Percentiles rank a stretch among this genome's conserved stretches.
phyloP scores from a whole-genome alignment of 495 filamentous ascomycete genomes.

The Daldinia concentrica region DNA sequence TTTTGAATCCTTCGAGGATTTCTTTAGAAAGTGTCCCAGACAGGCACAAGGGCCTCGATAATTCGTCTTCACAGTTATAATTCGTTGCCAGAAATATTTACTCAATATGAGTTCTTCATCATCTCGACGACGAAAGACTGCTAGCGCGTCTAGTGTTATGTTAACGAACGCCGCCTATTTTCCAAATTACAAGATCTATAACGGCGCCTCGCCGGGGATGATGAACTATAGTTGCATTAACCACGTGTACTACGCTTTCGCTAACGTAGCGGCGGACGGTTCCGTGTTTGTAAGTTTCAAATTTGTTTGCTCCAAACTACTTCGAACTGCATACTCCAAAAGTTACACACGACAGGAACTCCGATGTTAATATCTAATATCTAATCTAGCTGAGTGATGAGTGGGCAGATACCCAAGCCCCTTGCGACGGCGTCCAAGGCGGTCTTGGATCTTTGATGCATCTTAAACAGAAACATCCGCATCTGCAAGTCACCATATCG shows the following conservation, averaged over 20 bases:
- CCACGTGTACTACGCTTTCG: slow-evolving; percentile 92
- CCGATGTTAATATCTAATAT: slow-evolving; percentile 47
- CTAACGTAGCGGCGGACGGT: slow-evolving; percentile 81
- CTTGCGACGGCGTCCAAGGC: slow-evolving; percentile 80
- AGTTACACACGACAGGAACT: slow-evolving; percentile 23
- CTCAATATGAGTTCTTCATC: slow-evolving; percentile 45
- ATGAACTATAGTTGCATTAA: slow-evolving; percentile 71
- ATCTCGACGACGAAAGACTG: slow-evolving; percentile 52
- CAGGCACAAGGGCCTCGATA: slow-evolving; percentile 7
- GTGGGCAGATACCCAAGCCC: slow-evolving; percentile 81
- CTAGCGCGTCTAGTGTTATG: slow-evolving; percentile 57
- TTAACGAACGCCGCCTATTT: slow-evolving; percentile 87
- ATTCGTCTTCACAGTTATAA: slow-evolving; percentile 8
- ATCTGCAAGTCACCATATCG: slow-evolving; percentile 84
- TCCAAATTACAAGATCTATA: slow-evolving; percentile 85
- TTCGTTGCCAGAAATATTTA: not conserved
- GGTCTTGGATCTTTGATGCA: slow-evolving; percentile 79
- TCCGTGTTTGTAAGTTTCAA: slow-evolving; percentile 74
- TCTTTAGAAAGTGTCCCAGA: slow-evolving; percentile 4
- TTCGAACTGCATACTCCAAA: slow-evolving; percentile 8
- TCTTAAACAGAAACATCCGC: slow-evolving; percentile 77
- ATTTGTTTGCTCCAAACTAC: slow-evolving; percentile 18
- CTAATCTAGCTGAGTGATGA: slow-evolving; percentile 79
- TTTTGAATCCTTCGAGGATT: not conserved
- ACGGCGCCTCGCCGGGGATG: slow-evolving; percentile 77